Evolutionary conservation across 2,329 filamentous ascomycete genomes (phyloP).

Genomic region (Epichloe bromicola): DNA sequence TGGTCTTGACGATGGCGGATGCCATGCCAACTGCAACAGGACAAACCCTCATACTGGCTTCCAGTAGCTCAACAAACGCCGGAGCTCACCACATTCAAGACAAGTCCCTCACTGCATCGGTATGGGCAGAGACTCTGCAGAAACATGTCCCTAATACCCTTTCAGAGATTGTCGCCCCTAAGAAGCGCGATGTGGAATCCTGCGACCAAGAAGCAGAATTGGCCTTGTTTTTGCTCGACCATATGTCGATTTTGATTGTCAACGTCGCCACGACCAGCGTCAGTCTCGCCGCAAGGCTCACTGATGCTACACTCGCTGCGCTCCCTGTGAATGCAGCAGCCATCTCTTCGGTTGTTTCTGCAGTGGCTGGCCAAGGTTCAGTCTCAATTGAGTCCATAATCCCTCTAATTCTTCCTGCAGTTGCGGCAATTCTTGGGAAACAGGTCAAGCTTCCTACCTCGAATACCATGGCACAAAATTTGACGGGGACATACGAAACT

Average conservation of each 20-base stretch:
- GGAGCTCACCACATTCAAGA: background rate
- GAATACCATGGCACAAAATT: background rate
- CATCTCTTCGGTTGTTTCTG: slow-evolving; percentile 8
- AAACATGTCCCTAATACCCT: background rate
- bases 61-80: background rate
- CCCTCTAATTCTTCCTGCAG: slow-evolving; percentile 13
- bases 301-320: slow-evolving; percentile 10
- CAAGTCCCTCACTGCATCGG: background rate
- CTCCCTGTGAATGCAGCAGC: slow-evolving; percentile 10
- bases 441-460: slow-evolving; percentile 1
- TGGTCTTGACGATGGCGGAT: background rate
- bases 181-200: background rate
- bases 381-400: slow-evolving; percentile 6
- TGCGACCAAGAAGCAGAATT: background rate
- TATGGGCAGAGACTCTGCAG: background rate
- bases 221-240: slow-evolving; percentile 8
- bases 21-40: background rate
- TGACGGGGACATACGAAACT: slow-evolving; percentile 6
- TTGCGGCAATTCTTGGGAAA: slow-evolving; percentile 9
- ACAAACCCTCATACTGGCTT: background rate
- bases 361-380: slow-evolving; percentile 9
- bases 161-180: background rate
- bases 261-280: slow-evolving; percentile 10
- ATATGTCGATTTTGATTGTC: slow-evolving; percentile 9
- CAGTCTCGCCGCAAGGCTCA: slow-evolving; percentile 10